Evolutionary conservation across 2,329 filamentous ascomycete species (phyloP), one percentile per base, ranked within the genome.

Genomic region (Verticillium tricorpus): DNA sequence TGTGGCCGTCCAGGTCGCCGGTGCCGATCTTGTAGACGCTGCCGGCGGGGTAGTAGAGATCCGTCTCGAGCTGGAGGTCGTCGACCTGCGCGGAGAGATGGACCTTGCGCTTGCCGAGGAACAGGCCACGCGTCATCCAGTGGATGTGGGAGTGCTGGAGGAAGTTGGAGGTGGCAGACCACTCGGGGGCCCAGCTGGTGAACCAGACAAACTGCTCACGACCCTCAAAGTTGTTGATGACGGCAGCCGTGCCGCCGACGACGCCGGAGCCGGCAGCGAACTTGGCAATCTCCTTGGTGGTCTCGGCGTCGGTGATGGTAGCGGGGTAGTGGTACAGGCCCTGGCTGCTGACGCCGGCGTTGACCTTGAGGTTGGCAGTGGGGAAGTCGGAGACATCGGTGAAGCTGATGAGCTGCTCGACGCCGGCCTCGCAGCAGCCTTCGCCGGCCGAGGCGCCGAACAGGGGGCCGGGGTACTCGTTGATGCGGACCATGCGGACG

Each of bases 191-290:
- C 59, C 83, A 86, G n/a, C 76, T 73, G 60, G 82, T 80, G 73
- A 87, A 87, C 75, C 83, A 87, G 3, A 80, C 85, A 83, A 88
- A 85, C 72, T 88, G 84, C 73, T 87, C 77, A 63, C 85, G 79
- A 15, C 78, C 79, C 60, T 76, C 76, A 65, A 85, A 82, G 62
- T 81, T 80, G 70, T 87, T 87, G 69, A 88, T 85, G 59, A 88
- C 83, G 50, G 79, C 85, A 58, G 85, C 85, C 25, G 79, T 82
- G 31, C 76, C 78, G 28, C 71, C 71, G 15, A 62, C 69, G 2
- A 70, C 60, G 63, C 76, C 78, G 12, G 71, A 68, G 2, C 77
- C 78, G 62, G 76, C 76, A n/a, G 78, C 71, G 68, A 86, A 86
- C 31, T 78, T 73, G 7, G 84, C 85, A 66, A 88, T 77, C 58